phyloP scores from a whole-genome alignment of 192 early-diverging fungal genomes.

The Coemansia sp. region DNA sequence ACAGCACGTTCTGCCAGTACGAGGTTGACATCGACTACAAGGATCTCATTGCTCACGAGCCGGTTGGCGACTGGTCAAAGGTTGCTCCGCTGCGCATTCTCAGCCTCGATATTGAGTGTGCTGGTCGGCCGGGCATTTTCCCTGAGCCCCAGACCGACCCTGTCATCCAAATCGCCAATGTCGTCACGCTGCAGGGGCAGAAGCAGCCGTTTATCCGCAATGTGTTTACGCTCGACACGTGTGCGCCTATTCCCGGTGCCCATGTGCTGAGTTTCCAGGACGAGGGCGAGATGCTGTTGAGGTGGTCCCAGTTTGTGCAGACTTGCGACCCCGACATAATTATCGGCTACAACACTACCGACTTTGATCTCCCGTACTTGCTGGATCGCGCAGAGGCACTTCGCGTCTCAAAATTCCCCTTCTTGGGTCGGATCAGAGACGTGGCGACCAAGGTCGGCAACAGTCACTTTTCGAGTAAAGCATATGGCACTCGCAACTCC shows the following conservation, averaged over 20 bases:
- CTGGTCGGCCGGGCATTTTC: conserved; percentile 92
- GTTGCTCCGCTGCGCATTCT: conserved; percentile 92
- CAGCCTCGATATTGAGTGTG: conserved; percentile 99
- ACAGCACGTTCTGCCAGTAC: conserved; percentile 62
- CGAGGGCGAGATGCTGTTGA: conserved; percentile 74
- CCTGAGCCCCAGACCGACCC: conserved; percentile 90
- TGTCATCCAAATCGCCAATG: conserved; percentile 96
- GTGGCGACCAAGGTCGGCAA: conserved; percentile 26
- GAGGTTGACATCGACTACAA: conserved; percentile 78
- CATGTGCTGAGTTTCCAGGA: conserved; percentile 77
- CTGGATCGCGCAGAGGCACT: conserved; percentile 84
- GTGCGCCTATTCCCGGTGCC: conserved; percentile 88
- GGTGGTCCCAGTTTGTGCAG: conserved; percentile 87
- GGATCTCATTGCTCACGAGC: conserved; percentile 77
- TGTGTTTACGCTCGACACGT: conserved; percentile 88
- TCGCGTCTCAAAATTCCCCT: conserved; percentile 74
- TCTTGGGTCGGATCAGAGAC: conserved; percentile 69
- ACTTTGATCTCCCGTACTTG: conserved; percentile 97
- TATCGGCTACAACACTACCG: conserved; percentile 95
- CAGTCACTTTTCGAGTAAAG: conserved; percentile 82
- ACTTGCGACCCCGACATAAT: conserved; percentile 88
- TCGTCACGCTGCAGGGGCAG: conserved; percentile 90
- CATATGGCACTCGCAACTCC: conserved; percentile 87
- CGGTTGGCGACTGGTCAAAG: conserved; percentile 89
- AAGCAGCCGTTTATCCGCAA: conserved; percentile 88